These are phyloP conservation scores for Oenanthe sinensis DNA, from an alignment of 129 eudicot species.

Conservation along the genomic window DNA sequence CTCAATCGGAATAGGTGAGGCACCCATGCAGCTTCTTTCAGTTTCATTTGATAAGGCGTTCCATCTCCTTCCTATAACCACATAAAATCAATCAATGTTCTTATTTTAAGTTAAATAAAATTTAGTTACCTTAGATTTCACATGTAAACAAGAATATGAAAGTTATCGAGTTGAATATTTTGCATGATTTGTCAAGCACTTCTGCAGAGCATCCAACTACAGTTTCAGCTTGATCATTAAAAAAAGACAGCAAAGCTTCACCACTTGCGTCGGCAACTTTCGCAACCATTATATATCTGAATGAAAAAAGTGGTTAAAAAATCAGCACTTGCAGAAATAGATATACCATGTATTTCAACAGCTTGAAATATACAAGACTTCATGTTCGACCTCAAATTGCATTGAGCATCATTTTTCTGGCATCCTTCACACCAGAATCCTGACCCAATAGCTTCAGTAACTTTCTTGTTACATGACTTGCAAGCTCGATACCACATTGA, in stretches of 20 bases:
- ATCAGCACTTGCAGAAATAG: not conserved
- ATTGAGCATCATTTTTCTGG: constrained; percentile 56
- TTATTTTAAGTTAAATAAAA: not conserved
- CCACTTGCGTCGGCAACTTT: constrained; percentile 78
- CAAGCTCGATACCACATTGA: constrained; percentile 89
- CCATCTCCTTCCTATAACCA: constrained; percentile 45
- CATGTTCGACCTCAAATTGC: constrained; percentile 58
- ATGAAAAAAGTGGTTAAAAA: not conserved
- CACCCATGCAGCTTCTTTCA: constrained; percentile 85
- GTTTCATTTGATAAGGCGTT: constrained; percentile 40
- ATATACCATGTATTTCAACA: not conserved
- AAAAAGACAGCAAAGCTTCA: constrained; percentile 74
- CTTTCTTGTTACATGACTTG: constrained; percentile 89
- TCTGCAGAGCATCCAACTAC: constrained; percentile 79
- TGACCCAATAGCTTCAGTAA: constrained; percentile 71
- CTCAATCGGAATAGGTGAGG: constrained; percentile 63
- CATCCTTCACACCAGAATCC: constrained; percentile 96
- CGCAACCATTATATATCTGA: constrained; percentile 63
- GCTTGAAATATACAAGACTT: not conserved
- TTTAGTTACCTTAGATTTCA: too few relatives aligned
- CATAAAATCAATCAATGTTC: not conserved
- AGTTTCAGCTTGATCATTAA: constrained; percentile 78
- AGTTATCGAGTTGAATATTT: not conserved
- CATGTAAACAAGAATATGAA: not conserved
- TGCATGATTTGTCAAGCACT: constrained; percentile 62